These are phyloP conservation scores for Penicillium ucsense DNA, from an alignment of 495 filamentous ascomycete genomes.

Conservation along the genomic window DNA sequence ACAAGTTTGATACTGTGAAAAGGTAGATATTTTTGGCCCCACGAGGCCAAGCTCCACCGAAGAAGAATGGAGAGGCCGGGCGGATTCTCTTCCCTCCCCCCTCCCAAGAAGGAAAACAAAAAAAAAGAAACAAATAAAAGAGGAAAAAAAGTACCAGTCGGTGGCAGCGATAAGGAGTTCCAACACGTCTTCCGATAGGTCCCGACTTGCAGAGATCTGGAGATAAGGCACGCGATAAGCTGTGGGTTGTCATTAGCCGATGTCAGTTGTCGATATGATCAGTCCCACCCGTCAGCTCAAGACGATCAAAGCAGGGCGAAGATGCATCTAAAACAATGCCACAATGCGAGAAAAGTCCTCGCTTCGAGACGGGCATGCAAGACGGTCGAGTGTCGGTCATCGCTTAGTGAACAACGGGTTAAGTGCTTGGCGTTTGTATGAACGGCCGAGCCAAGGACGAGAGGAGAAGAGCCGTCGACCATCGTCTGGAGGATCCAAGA, in stretches of 20 bases:
- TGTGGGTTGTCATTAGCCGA: slow-evolving; percentile 22
- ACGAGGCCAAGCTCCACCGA: not conserved
- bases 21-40: not conserved
- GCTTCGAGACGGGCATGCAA: not conserved
- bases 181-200: not conserved
- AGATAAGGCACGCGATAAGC: slow-evolving; percentile 17
- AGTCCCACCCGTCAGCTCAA: too few relatives aligned
- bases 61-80: not conserved
- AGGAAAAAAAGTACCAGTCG: too few relatives aligned
- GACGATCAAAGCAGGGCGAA: not conserved
- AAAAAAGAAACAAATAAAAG: too few relatives aligned
- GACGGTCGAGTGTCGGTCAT: too few relatives aligned
- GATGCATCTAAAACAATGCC: not conserved
- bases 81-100: not conserved
- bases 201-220: not conserved
- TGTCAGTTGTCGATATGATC: slow-evolving; percentile 16
- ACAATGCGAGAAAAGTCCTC: not conserved
- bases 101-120: too few relatives aligned
- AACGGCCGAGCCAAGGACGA: too few relatives aligned
- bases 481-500: too few relatives aligned
- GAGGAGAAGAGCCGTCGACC: too few relatives aligned
- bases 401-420: too few relatives aligned
- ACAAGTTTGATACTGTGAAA: too few relatives aligned
- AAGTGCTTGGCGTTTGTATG: too few relatives aligned
- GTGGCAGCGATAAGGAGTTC: too few relatives aligned